Evolutionary conservation across 169 alveolate species (phyloP), one percentile per base, ranked within the genome.

Genomic region (Sarcocystis neurona): DNA sequence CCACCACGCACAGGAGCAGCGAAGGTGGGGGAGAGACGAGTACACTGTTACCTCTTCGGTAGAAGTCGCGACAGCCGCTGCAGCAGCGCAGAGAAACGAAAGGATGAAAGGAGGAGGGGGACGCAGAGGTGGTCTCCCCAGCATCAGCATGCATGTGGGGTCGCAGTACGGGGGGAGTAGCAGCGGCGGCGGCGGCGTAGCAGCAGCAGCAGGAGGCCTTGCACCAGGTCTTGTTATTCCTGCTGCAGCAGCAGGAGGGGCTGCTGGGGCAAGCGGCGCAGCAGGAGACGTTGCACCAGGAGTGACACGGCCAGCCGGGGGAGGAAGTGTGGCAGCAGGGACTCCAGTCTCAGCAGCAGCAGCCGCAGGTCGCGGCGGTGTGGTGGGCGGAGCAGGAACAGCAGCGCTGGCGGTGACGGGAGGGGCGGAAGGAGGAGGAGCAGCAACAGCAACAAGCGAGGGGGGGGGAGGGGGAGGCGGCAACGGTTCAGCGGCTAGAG

Each of bases 401-500:
- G 58, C 32, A 41, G 58, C 32, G 18, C 43, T 58, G 43, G 53
- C 34, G 2, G 58, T 74, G n/a, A 39, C n/a, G 23, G 37, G 32
- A 41, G 3, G 58, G 3, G 8, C 43, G 30, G 47, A 53, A 63
- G 44, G 85, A 63, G 39, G 75, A 47, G 70, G 63, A 47, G 70
- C 85, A 78, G 44, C 85, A 78, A 70, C 85, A 78, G 85, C 85
- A 78, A 27, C 70, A 78, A 47, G 68, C 41, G n/a, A 47, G 20
- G 85, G 85, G 1, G 63, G 85, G 30, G 41, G 79, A 12, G 48
- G 63, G 37, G 10, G 75, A 23, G 10, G 75, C 10, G 75, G 27
- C 70, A 46, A 41, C 39, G 44, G 85, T 4, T n/a, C n/a, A n/a
- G n/a, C n/a, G n/a, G n/a, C n/a, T n/a, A 44, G 70, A 41, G 85